phyloP scores from a whole-genome alignment of 169 alveolate genomes.

The Cyclospora cayetanensis region DNA sequence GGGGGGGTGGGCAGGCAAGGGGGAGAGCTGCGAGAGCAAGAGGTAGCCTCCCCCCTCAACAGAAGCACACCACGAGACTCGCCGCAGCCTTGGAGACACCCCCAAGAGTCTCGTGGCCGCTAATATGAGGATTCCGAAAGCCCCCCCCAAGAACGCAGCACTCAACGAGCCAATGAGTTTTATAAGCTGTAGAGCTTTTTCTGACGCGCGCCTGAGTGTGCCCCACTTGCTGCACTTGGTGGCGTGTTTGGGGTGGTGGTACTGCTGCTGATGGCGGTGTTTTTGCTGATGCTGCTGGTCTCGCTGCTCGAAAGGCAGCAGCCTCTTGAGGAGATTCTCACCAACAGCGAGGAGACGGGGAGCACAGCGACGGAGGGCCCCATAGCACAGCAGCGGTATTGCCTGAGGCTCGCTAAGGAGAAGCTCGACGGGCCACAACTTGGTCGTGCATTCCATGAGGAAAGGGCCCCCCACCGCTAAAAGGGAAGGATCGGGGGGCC shows the following conservation, averaged over 20 bases:
- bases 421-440: background rate
- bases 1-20: background rate
- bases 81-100: constrained; percentile 35
- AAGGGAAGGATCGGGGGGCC: constrained; percentile 20
- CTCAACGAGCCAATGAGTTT: background rate
- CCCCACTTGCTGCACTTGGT: background rate
- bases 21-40: constrained; percentile 17
- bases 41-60: background rate
- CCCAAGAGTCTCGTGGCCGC: background rate
- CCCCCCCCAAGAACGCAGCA: background rate
- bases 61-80: constrained; percentile 13
- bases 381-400: background rate
- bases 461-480: constrained; percentile 34
- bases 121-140: background rate
- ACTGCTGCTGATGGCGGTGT: constrained; percentile 13
- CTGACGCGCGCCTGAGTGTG: background rate
- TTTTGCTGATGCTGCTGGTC: constrained; percentile 16
- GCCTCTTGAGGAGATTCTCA: background rate
- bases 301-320: background rate
- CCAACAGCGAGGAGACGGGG: background rate
- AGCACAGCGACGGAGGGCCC: background rate
- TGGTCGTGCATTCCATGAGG: background rate
- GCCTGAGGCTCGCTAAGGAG: background rate
- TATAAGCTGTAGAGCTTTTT: background rate
- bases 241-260: background rate